Evolutionary conservation across 805 yeast genomes (phyloP).

Genomic region (Candida odintsovae): DNA sequence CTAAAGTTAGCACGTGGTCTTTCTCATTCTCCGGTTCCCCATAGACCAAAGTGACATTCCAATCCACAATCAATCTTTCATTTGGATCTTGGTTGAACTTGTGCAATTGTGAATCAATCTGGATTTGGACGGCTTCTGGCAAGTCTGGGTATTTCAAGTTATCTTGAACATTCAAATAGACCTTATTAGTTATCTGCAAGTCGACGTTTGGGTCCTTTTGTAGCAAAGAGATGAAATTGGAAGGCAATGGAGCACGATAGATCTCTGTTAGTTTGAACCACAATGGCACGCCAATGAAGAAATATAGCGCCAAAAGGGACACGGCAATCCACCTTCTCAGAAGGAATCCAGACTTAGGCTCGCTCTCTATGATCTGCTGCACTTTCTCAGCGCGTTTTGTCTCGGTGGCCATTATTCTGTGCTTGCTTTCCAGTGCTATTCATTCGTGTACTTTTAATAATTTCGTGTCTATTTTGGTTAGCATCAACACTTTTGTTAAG

Average conservation of each 20-base stretch:
- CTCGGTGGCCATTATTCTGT: slow-evolving; percentile 1
- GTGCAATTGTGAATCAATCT: slow-evolving; percentile 38
- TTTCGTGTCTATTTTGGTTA: not conserved
- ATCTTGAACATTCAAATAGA: slow-evolving; percentile 32
- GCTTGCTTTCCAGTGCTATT: no score
- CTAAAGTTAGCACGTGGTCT: slow-evolving; percentile 32
- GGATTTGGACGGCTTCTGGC: slow-evolving; percentile 45
- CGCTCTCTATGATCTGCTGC: slow-evolving; percentile 12
- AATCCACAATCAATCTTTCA: slow-evolving; percentile 24
- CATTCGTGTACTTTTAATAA: not conserved
- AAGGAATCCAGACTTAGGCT: slow-evolving; percentile 13
- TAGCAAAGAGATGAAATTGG: slow-evolving; percentile 29
- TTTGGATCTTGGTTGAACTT: slow-evolving; percentile 12
- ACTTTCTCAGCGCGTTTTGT: not conserved
- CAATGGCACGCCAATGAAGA: slow-evolving; percentile 33
- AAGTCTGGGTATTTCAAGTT: slow-evolving; percentile 64
- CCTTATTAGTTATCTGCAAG: slow-evolving; percentile 37
- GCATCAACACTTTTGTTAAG: not conserved
- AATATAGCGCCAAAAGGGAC: slow-evolving; percentile 22
- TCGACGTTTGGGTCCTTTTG: slow-evolving; percentile 37
- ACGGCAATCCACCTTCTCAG: slow-evolving; percentile 20
- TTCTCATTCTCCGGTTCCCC: slow-evolving; percentile 19
- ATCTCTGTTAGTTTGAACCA: slow-evolving; percentile 38
- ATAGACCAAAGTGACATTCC: slow-evolving; percentile 28
- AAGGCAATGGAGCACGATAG: slow-evolving; percentile 35